These are phyloP conservation scores for Eucalyptus tenuipes DNA, from an alignment of 345 rosid genomes.

Conservation along the genomic window DNA sequence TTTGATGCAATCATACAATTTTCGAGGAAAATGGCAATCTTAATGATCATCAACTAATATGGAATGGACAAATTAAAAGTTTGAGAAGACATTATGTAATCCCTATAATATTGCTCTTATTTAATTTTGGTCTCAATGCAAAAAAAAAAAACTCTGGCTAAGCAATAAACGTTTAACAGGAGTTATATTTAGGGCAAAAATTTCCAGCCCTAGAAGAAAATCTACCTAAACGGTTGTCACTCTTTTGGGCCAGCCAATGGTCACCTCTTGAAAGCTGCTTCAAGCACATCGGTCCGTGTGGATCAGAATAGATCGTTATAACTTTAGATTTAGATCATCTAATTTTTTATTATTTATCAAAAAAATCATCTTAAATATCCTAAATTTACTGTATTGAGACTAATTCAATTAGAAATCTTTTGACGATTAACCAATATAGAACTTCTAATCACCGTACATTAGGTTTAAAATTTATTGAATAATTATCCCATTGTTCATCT, in stretches of 20 bases:
- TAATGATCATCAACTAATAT: neutral
- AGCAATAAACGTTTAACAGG: neutral
- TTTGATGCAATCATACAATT: neutral
- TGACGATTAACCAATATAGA: accelerated
- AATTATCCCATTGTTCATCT: neutral
- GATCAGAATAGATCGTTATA: neutral
- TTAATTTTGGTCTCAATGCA: neutral
- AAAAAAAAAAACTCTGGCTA: neutral
- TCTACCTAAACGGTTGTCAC: neutral
- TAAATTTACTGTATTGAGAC: neutral
- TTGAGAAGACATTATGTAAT: neutral
- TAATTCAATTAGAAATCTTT: accelerated
- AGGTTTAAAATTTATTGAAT: neutral
- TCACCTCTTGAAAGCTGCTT: neutral
- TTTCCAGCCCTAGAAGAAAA: neutral
- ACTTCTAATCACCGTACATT: accelerated
- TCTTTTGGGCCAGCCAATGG: neutral
- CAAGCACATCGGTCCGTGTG: neutral
- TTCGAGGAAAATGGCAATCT: neutral
- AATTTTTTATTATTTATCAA: neutral
- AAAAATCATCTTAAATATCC: neutral
- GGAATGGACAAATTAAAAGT: neutral
- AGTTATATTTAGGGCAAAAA: neutral
- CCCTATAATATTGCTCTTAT: neutral
- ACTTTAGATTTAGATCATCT: neutral